Base-by-base conservation (phyloP, 176 grass and related monocot species). In the Calamus simplicifolius region DNA sequence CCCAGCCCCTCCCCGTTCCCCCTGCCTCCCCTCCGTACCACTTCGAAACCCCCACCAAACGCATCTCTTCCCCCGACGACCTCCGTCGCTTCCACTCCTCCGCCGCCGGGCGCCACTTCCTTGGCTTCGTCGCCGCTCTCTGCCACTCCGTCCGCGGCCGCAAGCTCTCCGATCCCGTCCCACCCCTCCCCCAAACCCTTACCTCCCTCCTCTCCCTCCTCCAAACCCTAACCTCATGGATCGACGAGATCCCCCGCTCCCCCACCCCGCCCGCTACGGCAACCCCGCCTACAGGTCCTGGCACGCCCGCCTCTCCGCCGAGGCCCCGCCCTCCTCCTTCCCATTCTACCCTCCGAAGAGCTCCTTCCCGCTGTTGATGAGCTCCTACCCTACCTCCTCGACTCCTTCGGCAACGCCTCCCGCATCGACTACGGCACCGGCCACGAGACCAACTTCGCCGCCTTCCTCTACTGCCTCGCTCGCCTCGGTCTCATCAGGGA, bases 401-500 rank as follows among this genome's bases (percentile, higher is more conserved):
- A 98, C 15, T 98, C 93, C 62, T 88, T 88, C 74, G 93, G 93
- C 50, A 98, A 98, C 71, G 79, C 81, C 54, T 61, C 75, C 67
- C 68, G 92, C 68, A 96, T 90, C 57, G 92, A 90, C 57, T 90
- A 90, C 64, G 83, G 83, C 58, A 90, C 83, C 15, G 92, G 83
- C 29, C 80, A 90, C 26, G 87, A 91, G 68, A 91, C 86, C 64
- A 96, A 85, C 75, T 96, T 96, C 72, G 83, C 87, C 0, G 83
- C 80, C 57, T 90, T 96, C 73, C 87, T 90, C 35, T 95, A 95
- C 75, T 95, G 86, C 83, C 91, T 90, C 18, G 91, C 86, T 1
- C 78, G 77, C 5, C 81, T 96, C 19, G 71, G 84, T 17, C 71
- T 90, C 50, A 67, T 96, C 78, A 76, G 61, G 23, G 87, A 96